Conservation (phyloP, 495 filamentous ascomycete genomes). For the Penicillium riverlandense region DNA sequence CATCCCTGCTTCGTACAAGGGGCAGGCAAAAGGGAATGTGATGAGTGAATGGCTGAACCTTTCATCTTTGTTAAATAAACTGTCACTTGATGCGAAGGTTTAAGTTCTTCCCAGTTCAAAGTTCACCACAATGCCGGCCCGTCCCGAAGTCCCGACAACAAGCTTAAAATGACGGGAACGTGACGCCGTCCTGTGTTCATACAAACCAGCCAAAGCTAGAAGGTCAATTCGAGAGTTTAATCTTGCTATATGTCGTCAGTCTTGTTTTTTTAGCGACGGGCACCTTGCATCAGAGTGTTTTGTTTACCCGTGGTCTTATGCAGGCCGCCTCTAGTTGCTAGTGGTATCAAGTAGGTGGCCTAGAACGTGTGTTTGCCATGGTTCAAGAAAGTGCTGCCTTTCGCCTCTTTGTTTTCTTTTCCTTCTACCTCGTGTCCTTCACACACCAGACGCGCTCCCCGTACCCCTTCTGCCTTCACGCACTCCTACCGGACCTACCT, state of each 20-base stretch:
- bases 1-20: constrained; percentile 2
- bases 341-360: too few species aligned
- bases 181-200: neutral
- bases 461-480: too few species aligned
- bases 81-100: neutral
- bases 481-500: too few species aligned
- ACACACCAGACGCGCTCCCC: too few species aligned
- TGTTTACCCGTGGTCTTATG: neutral
- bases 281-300: neutral
- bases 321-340: too few species aligned
- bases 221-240: neutral
- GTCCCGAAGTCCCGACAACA: constrained; percentile 6
- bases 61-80: neutral
- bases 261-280: neutral
- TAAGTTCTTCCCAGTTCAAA: neutral
- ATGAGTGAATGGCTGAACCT: neutral
- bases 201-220: neutral
- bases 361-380: too few species aligned
- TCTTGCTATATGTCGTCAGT: neutral
- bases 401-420: too few species aligned
- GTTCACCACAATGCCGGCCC: constrained; percentile 10
- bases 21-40: constrained; percentile 6
- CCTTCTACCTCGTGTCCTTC: too few species aligned
- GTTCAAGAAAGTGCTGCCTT: too few species aligned
- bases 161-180: constrained; percentile 2